Evolutionary conservation across 257 asterid species (phyloP).

Genomic region (Jacaranda copaia): DNA sequence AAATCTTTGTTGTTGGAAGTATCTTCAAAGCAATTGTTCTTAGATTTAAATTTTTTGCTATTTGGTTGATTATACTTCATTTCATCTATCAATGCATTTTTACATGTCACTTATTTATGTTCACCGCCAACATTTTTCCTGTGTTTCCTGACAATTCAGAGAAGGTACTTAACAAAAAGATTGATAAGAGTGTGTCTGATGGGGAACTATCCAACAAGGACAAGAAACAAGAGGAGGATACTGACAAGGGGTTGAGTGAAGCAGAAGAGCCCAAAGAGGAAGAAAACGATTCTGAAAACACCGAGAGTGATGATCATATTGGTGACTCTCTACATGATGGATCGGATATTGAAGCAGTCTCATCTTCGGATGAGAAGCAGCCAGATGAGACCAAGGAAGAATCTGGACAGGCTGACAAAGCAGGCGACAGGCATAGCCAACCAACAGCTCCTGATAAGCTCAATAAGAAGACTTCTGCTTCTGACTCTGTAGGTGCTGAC

Average conservation of each 20-base stretch:
- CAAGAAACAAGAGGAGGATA: constrained; percentile 49
- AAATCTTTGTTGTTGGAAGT: constrained; percentile 6
- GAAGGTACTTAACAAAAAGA: constrained; percentile 46
- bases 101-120: not conserved
- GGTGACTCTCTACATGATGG: constrained; percentile 45
- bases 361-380: constrained; percentile 61
- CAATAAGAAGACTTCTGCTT: constrained; percentile 40
- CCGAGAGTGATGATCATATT: constrained; percentile 47
- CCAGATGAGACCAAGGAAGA: constrained; percentile 52
- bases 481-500: constrained; percentile 58
- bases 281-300: constrained; percentile 58
- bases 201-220: constrained; percentile 52
- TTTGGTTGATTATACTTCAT: not conserved
- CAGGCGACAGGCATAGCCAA: constrained; percentile 36
- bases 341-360: constrained; percentile 59
- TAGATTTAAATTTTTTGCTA: not conserved
- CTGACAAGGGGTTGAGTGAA: constrained; percentile 50
- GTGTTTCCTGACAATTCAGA: constrained; percentile 43
- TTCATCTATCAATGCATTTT: not conserved
- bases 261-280: constrained; percentile 60
- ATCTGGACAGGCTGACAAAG: constrained; percentile 48
- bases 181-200: constrained; percentile 42
- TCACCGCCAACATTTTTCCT: constrained; percentile 20
- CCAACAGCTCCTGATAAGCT: constrained; percentile 39
- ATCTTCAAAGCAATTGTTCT: not conserved